A percentile compares a stretch with the other conserved stretches of the same genome.
Conservation (phyloP, 139 green algal species). For the Ettlia oleoabundans region DNA sequence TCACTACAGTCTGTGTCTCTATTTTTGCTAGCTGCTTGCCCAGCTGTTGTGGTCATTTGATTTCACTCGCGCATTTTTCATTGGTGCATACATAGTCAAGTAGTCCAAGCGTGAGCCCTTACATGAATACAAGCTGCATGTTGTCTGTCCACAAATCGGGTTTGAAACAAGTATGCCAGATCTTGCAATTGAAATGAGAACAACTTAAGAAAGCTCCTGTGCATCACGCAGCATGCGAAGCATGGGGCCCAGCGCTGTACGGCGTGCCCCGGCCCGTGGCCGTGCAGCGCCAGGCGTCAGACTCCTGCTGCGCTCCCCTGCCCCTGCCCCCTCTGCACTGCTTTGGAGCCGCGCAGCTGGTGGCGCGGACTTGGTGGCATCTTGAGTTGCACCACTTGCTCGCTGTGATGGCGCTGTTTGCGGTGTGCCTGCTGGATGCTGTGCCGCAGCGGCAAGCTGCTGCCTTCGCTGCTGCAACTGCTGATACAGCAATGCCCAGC, state of each 20-base stretch:
- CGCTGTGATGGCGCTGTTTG: not conserved
- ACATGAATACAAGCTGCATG: no score
- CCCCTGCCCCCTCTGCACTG: not conserved
- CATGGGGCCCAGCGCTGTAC: constrained; percentile 43
- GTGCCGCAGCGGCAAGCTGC: constrained; percentile 26
- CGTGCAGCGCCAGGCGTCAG: constrained; percentile 35
- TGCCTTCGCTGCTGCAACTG: constrained; percentile 37
- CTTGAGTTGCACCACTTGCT: not conserved
- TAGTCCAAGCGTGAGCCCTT: no score
- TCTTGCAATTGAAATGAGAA: no score
- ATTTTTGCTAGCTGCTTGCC: not conserved
- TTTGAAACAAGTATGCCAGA: no score
- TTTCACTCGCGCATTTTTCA: no score
- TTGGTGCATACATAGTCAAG: no score
- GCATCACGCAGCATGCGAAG: constrained; percentile 41
- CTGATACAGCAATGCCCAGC: constrained; percentile 33
- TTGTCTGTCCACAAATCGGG: no score
- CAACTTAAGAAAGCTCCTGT: constrained; percentile 15
- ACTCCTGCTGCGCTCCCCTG: constrained; percentile 1
- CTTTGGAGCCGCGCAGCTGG: not conserved
- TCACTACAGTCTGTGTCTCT: no score
- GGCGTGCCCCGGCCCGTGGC: constrained; percentile 29
- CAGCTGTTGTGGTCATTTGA: not conserved
- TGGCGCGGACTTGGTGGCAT: not conserved
- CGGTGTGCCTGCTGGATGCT: not conserved